These are phyloP conservation scores for Extremus antarcticus DNA, from an alignment of 495 filamentous ascomycete genomes.

Conservation along the genomic window DNA sequence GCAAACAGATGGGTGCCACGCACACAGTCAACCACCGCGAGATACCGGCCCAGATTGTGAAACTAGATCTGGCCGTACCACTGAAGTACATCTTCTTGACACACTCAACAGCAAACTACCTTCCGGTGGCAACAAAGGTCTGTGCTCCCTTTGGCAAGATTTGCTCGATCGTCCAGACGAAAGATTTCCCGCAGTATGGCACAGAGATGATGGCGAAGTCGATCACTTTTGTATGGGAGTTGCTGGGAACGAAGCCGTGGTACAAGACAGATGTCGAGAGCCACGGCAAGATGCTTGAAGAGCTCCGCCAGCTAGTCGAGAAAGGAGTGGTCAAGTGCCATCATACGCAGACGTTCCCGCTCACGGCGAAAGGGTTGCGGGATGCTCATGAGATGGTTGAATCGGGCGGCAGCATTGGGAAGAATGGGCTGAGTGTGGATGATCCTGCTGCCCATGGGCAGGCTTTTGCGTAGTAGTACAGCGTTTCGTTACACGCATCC, in stretches of 20 bases:
- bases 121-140: conserved; percentile 20
- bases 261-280: conserved; percentile 16
- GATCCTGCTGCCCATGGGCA: conserved; percentile 1
- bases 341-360: conserved; percentile 14
- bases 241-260: conserved; percentile 25
- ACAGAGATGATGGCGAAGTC: conserved; percentile 33
- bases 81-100: conserved; percentile 32
- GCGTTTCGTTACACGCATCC: too few species aligned
- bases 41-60: conserved; percentile 21
- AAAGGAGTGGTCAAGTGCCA: conserved; percentile 18
- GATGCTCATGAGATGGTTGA: conserved; percentile 18
- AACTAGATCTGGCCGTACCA: conserved; percentile 23
- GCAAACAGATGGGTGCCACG: conserved; percentile 28
- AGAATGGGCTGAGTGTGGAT: conserved; percentile 18
- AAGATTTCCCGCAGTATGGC: conserved; percentile 28
- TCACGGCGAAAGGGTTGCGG: conserved; percentile 14
- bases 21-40: conserved; percentile 30
- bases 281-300: conserved; percentile 16
- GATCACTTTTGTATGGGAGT: conserved; percentile 29
- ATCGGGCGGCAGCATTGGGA: conserved; percentile 16
- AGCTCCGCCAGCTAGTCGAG: conserved; percentile 14
- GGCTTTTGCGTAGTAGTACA: background rate
- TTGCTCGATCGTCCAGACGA: conserved; percentile 29
- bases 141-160: conserved; percentile 31
- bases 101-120: conserved; percentile 20